A percentile compares a stretch with the other conserved stretches of the same genome.
phyloP scores from a whole-genome alignment of 2,329 filamentous ascomycete species.

The Pezicula neosporulosa region DNA sequence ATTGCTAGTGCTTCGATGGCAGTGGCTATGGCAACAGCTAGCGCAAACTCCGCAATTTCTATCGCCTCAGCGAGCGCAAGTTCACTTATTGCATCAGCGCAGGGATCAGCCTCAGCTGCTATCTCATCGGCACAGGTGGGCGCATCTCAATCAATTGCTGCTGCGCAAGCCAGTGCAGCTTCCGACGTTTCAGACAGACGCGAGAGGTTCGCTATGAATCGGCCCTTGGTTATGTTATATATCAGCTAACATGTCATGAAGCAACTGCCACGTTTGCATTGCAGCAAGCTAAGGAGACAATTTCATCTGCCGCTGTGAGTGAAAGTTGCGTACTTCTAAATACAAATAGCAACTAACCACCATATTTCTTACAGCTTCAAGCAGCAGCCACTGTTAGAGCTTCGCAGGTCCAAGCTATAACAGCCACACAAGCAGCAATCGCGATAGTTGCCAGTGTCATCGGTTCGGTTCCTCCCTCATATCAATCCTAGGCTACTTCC shows the following conservation, averaged over 20 bases:
- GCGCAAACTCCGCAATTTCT: neutral
- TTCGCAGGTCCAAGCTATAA: constrained; percentile 35
- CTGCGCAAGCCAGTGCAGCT: constrained; percentile 20
- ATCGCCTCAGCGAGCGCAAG: neutral
- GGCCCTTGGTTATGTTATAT: neutral
- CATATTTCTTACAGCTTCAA: constrained; percentile 9
- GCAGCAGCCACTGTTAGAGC: constrained; percentile 16
- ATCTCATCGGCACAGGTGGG: constrained; percentile 7
- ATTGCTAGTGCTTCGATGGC: neutral
- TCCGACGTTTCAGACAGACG: constrained; percentile 16
- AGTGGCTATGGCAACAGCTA: neutral
- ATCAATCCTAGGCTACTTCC: constrained; percentile 33
- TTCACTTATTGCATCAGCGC: neutral
- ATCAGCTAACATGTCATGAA: neutral
- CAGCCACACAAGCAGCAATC: constrained; percentile 37
- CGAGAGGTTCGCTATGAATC: constrained; percentile 10
- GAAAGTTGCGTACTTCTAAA: constrained; percentile 5
- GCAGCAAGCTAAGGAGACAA: constrained; percentile 1
- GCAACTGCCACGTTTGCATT: neutral
- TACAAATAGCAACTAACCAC: neutral
- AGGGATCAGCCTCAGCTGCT: constrained; percentile 5
- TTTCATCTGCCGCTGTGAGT: neutral
- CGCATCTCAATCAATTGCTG: constrained; percentile 19
- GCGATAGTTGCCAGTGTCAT: constrained; percentile 40
- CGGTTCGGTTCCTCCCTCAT: constrained; percentile 39